Conservation (phyloP, 768 basidiomycete genomes). For the Lanmaoa pseudosensibilis region DNA sequence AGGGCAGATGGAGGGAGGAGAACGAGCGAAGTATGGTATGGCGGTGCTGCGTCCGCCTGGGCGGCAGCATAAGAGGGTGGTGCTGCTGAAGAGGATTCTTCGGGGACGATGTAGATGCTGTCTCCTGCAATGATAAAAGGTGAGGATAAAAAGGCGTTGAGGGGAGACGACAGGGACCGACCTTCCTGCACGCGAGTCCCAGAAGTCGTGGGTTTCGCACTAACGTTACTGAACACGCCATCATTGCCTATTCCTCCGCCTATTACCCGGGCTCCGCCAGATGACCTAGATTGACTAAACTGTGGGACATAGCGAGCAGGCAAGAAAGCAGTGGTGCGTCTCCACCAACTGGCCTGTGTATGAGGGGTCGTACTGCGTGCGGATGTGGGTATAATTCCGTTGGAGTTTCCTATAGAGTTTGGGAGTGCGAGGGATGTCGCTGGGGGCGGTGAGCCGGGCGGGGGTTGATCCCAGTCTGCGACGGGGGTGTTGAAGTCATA, state of each 20-base stretch:
- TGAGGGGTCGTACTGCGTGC: conserved; percentile 29
- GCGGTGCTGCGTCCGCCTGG: conserved; percentile 92
- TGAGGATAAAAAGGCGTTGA: not conserved
- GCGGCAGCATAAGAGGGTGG: conserved; percentile 93
- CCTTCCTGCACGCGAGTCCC: conserved; percentile 64
- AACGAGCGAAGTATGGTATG: conserved; percentile 98
- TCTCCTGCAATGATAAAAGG: conserved; percentile 49
- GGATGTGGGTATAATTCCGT: conserved; percentile 62
- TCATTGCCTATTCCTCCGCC: conserved; percentile 77
- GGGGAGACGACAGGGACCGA: conserved; percentile 1
- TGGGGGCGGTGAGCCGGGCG: conserved; percentile 78
- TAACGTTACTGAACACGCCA: conserved; percentile 95
- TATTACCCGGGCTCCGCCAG: conserved; percentile 35
- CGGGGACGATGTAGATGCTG: conserved; percentile 73
- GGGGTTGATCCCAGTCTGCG: conserved; percentile 72
- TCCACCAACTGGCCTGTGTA: conserved; percentile 48
- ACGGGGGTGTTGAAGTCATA: conserved; percentile 78
- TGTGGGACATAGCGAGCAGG: conserved; percentile 51
- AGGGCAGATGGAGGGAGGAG: conserved; percentile 61
- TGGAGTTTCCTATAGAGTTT: conserved; percentile 72
- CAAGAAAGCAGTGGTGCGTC: conserved; percentile 53
- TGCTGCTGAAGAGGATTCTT: conserved; percentile 77
- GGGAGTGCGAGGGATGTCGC: conserved; percentile 65
- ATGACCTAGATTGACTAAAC: conserved; percentile 42
- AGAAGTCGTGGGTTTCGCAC: conserved; percentile 69